A percentile compares a stretch with the other conserved stretches of the same genome.
Evolutionary conservation across 331 rosid species (phyloP).

Genomic region (Dryas integrifolia): DNA sequence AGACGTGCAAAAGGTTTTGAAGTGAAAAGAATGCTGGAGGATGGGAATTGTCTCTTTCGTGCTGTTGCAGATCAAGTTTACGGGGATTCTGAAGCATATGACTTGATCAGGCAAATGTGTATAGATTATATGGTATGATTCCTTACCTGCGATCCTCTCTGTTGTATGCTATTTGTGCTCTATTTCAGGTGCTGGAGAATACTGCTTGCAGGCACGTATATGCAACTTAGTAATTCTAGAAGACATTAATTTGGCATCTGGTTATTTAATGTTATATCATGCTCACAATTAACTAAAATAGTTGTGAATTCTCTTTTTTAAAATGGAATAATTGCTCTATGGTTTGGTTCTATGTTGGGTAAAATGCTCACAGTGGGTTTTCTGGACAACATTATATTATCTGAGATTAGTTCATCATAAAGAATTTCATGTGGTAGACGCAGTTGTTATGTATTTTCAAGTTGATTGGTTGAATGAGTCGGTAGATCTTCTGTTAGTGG

Average conservation of each 20-base stretch:
- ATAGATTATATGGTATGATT: constrained; percentile 84
- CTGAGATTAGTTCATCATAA: background rate
- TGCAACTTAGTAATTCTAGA: background rate
- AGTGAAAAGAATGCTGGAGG: constrained; percentile 86
- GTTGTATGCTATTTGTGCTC: background rate
- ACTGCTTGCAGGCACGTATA: background rate
- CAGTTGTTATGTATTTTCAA: background rate
- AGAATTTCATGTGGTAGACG: background rate
- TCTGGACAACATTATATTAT: background rate
- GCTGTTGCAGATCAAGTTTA: constrained; percentile 97
- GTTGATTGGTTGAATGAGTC: background rate
- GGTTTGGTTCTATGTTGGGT: background rate
- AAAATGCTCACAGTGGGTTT: background rate
- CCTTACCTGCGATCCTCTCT: background rate
- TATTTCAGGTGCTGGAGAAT: no score
- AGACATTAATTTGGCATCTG: background rate
- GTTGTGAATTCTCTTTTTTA: background rate
- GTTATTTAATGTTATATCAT: background rate
- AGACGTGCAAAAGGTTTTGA: constrained; percentile 77
- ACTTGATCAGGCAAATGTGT: constrained; percentile 83
- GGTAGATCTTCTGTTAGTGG: background rate
- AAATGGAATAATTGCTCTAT: background rate
- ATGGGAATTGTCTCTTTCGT: constrained; percentile 98
- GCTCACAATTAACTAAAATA: background rate
- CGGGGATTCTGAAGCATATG: constrained; percentile 77